Base-by-base conservation (phyloP, 192 early-diverging fungal species). In the Backusella tarrabulga region DNA sequence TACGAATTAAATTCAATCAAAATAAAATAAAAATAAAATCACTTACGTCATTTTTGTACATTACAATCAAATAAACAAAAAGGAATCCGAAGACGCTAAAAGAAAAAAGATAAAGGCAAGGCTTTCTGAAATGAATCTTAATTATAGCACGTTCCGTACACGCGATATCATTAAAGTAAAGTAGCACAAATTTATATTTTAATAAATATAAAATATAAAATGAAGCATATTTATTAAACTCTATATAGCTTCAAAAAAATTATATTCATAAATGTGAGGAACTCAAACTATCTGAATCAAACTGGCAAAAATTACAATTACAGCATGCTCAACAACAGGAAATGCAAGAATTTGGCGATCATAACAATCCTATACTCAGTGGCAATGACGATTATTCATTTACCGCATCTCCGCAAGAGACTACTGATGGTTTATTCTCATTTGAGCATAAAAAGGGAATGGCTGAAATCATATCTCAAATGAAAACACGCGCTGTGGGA, bases 381-480 rank as follows among this genome's bases (percentile, higher is more conserved):
- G 1, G 46, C 46, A 50, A 50, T 50, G 46, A 63, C 56, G 56
- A 63, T 9, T 63, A 63, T 63, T 63, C 56, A 29, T 63, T 29
- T 63, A 63, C 56, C 56, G 56, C 56, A 63, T 63, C 56, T 63
- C 56, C 56, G 56, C 56, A 63, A 29, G 56, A 63, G 21, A 29
- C 56, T 63, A 63, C 56, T 63, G 56, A 63, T 29, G 56, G 56
- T 26, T 29, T 63, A 29, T 63, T 63, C 26, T 63, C 21, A 14
- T 63, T 63, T 29, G 56, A 63, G 11, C 56, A 63, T 46, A 74
- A 71, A 69, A 84, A 80, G 68, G 66, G 76, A 19, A 69, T 79
- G 21, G 68, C 76, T 26, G 67, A 68, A 26, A 81, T 84, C 40
- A 79, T 84, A 73, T 71, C 78, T 19, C 66, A 72, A n/a, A 72